Evolutionary conservation across 257 asterid species (phyloP).

Genomic region (Misopates orontium): DNA sequence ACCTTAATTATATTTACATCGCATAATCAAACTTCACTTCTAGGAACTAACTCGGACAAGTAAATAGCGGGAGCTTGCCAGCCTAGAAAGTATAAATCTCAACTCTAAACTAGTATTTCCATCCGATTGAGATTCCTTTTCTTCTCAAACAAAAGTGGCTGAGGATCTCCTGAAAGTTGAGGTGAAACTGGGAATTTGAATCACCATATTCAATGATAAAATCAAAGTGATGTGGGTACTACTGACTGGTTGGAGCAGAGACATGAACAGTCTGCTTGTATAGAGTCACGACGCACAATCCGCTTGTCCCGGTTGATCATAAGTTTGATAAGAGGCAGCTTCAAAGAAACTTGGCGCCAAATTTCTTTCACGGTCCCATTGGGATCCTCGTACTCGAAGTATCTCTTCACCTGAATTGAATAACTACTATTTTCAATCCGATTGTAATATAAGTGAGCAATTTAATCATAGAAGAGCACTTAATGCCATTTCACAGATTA

Average conservation of each 20-base stretch:
- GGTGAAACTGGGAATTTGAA: too few relatives aligned
- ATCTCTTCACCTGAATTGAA: conserved; percentile 67
- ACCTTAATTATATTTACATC: conserved; percentile 27
- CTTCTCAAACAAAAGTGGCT: background rate
- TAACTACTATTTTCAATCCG: too few relatives aligned
- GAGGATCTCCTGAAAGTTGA: conserved; percentile 2
- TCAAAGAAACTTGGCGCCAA: conserved; percentile 85
- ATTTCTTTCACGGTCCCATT: conserved; percentile 84
- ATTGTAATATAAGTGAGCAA: too few relatives aligned
- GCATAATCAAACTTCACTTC: too few relatives aligned
- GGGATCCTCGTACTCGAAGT: conserved; percentile 85
- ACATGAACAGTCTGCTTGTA: conserved; percentile 80
- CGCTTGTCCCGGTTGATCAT: conserved; percentile 89
- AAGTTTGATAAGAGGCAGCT: conserved; percentile 71
- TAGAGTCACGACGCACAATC: conserved; percentile 57
- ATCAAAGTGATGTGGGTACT: conserved; percentile 40
- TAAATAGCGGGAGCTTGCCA: too few relatives aligned
- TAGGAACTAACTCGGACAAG: too few relatives aligned
- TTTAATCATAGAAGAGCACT: too few relatives aligned
- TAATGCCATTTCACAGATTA: too few relatives aligned
- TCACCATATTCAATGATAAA: background rate
- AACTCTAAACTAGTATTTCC: too few relatives aligned
- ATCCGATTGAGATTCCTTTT: too few relatives aligned
- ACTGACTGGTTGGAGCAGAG: conserved; percentile 82
- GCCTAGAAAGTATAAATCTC: too few relatives aligned